phyloP scores from a whole-genome alignment of 139 green algal genomes.

The Raphidocelis subcapitata region DNA sequence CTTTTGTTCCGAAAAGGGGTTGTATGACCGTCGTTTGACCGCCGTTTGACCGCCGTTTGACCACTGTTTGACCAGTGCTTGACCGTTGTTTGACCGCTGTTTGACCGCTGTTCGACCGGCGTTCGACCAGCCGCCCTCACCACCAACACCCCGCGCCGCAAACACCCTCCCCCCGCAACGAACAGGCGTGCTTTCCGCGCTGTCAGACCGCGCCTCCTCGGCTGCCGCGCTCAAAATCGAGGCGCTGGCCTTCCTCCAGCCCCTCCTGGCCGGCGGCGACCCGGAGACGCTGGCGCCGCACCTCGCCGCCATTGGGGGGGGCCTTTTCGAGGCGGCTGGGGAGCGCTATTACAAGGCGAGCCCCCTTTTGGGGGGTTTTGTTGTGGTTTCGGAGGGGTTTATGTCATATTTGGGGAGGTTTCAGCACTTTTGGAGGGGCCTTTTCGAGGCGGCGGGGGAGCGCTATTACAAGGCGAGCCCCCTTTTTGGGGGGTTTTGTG shows the following conservation, averaged over 20 bases:
- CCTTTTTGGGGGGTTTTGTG: background rate
- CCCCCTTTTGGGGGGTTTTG: background rate
- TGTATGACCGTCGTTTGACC: too few relatives aligned
- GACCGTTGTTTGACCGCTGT: too few relatives aligned
- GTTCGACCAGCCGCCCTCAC: too few relatives aligned
- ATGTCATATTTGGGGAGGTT: background rate
- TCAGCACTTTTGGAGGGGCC: background rate
- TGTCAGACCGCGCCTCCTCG: too few relatives aligned
- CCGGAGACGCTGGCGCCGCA: constrained; percentile 53
- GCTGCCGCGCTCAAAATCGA: constrained; percentile 95
- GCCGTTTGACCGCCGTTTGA: too few relatives aligned
- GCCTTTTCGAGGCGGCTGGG: constrained; percentile 48
- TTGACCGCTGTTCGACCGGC: too few relatives aligned
- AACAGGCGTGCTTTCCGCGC: too few relatives aligned
- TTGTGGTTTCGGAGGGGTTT: background rate
- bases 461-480: constrained; percentile 87
- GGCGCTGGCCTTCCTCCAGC: constrained; percentile 85
- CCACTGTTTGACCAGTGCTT: too few relatives aligned
- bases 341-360: constrained; percentile 93
- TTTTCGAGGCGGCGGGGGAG: constrained; percentile 64
- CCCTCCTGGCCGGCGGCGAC: constrained; percentile 48
- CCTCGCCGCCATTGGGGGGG: background rate
- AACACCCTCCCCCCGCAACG: too few relatives aligned
- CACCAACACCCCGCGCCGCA: too few relatives aligned
- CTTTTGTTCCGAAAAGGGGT: too few relatives aligned